Evolutionary conservation across 495 filamentous ascomycete species (phyloP).

Genomic region (Penicillium lagena): DNA sequence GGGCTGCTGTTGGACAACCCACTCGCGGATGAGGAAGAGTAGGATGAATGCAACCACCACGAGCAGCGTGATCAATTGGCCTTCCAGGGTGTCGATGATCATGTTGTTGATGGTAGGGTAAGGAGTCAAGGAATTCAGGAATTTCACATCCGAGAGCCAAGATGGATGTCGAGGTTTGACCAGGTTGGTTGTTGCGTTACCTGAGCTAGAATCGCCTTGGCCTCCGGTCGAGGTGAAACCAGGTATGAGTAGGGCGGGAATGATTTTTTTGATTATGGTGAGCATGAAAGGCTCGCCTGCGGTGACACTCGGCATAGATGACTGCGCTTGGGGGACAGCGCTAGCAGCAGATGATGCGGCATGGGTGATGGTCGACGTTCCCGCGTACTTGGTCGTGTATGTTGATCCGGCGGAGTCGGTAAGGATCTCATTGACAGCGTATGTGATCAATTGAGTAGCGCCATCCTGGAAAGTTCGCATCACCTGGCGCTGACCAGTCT

Average conservation of each 20-base stretch:
- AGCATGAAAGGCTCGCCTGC: slow-evolving; percentile 44
- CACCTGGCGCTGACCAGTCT: slow-evolving; percentile 17
- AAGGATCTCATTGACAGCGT: background rate
- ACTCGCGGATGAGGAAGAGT: slow-evolving; percentile 92
- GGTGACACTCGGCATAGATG: slow-evolving; percentile 38
- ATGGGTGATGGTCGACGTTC: slow-evolving; percentile 19
- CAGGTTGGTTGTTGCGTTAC: slow-evolving; percentile 12
- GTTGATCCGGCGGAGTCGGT: too few species aligned
- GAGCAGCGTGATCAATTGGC: slow-evolving; percentile 83
- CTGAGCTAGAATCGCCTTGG: slow-evolving; percentile 9
- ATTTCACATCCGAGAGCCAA: slow-evolving; percentile 63
- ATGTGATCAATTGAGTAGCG: slow-evolving; percentile 12
- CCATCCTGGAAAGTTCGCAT: slow-evolving; percentile 9
- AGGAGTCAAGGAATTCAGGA: slow-evolving; percentile 67
- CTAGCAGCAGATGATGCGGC: slow-evolving; percentile 18
- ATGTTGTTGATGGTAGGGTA: slow-evolving; percentile 69
- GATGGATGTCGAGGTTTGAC: slow-evolving; percentile 32
- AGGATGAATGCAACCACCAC: slow-evolving; percentile 91
- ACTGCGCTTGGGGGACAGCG: slow-evolving; percentile 19
- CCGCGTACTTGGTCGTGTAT: background rate
- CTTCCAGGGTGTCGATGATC: slow-evolving; percentile 80
- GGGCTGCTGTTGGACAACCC: slow-evolving; percentile 96
- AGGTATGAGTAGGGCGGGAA: slow-evolving; percentile 34
- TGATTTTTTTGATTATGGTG: slow-evolving; percentile 36
- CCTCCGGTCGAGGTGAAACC: slow-evolving; percentile 24